phyloP scores from a whole-genome alignment of 225 moss, liverwort and hornwort species.

The Thuidium tamariscinum region DNA sequence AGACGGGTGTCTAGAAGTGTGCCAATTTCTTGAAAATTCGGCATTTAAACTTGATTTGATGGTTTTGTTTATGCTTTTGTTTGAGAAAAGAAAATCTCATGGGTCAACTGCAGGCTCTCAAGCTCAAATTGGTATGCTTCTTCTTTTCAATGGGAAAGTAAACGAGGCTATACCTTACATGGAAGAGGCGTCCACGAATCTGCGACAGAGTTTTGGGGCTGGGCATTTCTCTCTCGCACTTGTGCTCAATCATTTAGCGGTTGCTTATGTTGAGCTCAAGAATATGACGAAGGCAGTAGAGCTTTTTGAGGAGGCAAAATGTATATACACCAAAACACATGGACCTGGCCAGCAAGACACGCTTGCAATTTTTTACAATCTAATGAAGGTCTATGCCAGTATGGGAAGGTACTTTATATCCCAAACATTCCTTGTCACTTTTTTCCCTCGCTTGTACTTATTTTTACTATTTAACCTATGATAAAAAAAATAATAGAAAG shows the following conservation, averaged over 20 bases:
- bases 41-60: not conserved
- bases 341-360: constrained; percentile 91
- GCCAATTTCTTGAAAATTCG: not conserved
- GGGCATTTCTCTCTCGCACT: constrained; percentile 84
- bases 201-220: constrained; percentile 62
- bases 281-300: constrained; percentile 34
- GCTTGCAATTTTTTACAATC: constrained; percentile 71
- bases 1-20: not conserved
- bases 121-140: constrained; percentile 97
- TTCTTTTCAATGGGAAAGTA: constrained; percentile 77
- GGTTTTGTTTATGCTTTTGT: not conserved
- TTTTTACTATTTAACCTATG: not conserved
- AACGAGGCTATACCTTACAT: constrained; percentile 60
- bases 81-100: not conserved
- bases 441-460: not conserved
- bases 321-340: constrained; percentile 62
- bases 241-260: constrained; percentile 88
- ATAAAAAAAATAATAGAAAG: not conserved
- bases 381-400: constrained; percentile 68
- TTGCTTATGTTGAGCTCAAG: constrained; percentile 78
- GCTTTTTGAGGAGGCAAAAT: constrained; percentile 82
- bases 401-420: constrained; percentile 51
- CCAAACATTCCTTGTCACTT: not conserved
- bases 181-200: constrained; percentile 56
- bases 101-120: constrained; percentile 48